Evolutionary conservation across 176 grass and related monocot genomes (phyloP).

Genomic region (Aegilops longissima): DNA sequence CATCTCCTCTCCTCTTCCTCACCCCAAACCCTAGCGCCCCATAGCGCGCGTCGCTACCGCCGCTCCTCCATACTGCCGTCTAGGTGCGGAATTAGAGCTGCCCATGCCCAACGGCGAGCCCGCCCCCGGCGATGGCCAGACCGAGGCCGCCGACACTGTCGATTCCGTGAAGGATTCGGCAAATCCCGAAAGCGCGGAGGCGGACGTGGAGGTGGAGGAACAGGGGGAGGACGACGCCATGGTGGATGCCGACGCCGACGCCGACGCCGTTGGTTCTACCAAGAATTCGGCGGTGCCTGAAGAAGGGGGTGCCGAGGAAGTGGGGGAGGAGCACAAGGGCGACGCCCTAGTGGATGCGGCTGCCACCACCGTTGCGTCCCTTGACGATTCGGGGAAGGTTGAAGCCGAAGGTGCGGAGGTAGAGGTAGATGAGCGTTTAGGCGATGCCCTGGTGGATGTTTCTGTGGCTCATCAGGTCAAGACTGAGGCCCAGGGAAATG

Average conservation of each 20-base stretch:
- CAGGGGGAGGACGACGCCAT: not conserved
- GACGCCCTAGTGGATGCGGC: not conserved
- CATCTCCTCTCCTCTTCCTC: not conserved
- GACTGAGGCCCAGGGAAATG: not conserved
- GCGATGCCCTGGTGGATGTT: constrained; percentile 15
- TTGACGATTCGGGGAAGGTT: not conserved
- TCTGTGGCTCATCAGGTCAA: constrained; percentile 12
- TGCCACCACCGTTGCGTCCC: not conserved
- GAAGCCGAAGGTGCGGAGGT: constrained; percentile 19
- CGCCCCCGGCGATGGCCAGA: not conserved
- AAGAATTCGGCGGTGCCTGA: not conserved
- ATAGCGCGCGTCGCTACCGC: not conserved
- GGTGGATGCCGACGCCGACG: not conserved
- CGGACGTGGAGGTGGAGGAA: constrained; percentile 5
- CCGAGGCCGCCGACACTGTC: not conserved
- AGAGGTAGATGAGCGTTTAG: not conserved
- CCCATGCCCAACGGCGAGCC: constrained; percentile 4
- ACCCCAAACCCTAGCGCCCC: constrained; percentile 10
- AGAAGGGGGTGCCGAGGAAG: constrained; percentile 25
- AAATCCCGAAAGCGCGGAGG: constrained; percentile 22
- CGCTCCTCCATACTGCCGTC: not conserved
- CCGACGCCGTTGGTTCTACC: not conserved
- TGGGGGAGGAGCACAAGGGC: not conserved
- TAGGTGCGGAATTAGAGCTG: not conserved
- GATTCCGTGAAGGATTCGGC: constrained; percentile 9